Evolutionary conservation across 768 basidiomycete genomes (phyloP).

Genomic region (Tremella mesenterica): DNA sequence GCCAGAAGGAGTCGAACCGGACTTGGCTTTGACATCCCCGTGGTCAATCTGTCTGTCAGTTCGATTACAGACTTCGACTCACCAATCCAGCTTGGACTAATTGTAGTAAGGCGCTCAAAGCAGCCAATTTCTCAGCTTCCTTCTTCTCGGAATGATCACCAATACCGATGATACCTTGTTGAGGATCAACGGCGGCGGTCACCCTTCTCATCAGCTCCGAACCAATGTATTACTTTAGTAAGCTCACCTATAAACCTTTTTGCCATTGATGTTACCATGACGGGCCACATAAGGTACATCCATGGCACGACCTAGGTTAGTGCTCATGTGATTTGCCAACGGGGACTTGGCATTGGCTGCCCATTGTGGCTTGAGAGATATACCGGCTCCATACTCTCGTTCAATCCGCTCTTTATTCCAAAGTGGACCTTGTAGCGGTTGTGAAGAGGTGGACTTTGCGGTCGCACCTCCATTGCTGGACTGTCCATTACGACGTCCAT

Average conservation of each 20-base stretch:
- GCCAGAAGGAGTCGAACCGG: neutral
- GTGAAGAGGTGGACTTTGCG: neutral
- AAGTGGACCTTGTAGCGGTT: constrained; percentile 11
- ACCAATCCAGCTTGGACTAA: constrained; percentile 59
- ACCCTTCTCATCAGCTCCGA: constrained; percentile 20
- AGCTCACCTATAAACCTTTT: constrained; percentile 50
- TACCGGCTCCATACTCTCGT: constrained; percentile 9
- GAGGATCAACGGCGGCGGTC: constrained; percentile 33
- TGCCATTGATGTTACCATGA: constrained; percentile 39
- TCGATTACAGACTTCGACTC: constrained; percentile 37
- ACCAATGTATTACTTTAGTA: constrained; percentile 11
- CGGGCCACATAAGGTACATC: constrained; percentile 36
- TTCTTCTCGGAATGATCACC: constrained; percentile 58
- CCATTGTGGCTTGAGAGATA: constrained; percentile 37
- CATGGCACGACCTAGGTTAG: constrained; percentile 18
- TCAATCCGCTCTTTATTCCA: constrained; percentile 22
- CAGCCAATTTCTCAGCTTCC: constrained; percentile 66
- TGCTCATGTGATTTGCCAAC: constrained; percentile 48
- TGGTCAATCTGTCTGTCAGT: neutral
- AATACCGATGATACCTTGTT: constrained; percentile 50
- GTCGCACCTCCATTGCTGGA: neutral
- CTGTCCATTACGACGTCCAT: neutral
- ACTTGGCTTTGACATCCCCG: constrained; percentile 9
- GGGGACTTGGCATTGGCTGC: constrained; percentile 53
- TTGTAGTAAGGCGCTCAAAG: constrained; percentile 65